Evolutionary conservation across 2,329 filamentous ascomycete species (phyloP), one percentile per base, ranked within the genome.

Genomic region (Penicillium sp.): DNA sequence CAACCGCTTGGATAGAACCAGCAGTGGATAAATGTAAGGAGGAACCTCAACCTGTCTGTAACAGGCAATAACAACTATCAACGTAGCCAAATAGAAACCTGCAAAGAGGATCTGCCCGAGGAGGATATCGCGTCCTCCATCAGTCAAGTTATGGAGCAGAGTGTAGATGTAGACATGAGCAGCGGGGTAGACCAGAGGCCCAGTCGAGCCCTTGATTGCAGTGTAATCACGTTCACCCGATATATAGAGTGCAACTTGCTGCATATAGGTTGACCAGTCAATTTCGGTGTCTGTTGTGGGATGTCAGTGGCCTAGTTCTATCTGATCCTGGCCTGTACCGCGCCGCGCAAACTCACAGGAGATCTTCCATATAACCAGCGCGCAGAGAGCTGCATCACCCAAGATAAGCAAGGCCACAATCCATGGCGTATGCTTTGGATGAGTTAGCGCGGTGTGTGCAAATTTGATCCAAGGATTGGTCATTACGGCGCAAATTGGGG

Each of bases 221-320:
- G 86, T 87, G 77, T 99, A 99, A 77, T 97, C 89, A 73, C 91
- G 87, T 81, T 98, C 93, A 71, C 95, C 95, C 19, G 86, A 83
- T 49, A 93, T 80, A 72, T 90, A 95, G 69, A 93, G 88, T 43
- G 85, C 79, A 48, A 98, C 84, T 73, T 99, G 95, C 75, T 97
- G 85, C 93, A 99, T 98, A 78, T 99, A 99, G 0, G 95, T 92
- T 61, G 84, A 85, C 94, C 94, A 99, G 79, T 99, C 95, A 72
- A 99, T 99, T 78, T 99, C 95, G 46, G 95, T 99, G 75, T 99
- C 95, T 91, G 68, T 46, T 19, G 53, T 52, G 35, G 37, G 2
- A 33, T 45, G 26, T 42, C 14, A 51, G 54, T 55, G 55, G 61
- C 69, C 3, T 65, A 69, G 66, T 52, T 59, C 26, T 35, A 54